phyloP scores from a whole-genome alignment of 495 filamentous ascomycete species.

The Xylaria cubensis region DNA sequence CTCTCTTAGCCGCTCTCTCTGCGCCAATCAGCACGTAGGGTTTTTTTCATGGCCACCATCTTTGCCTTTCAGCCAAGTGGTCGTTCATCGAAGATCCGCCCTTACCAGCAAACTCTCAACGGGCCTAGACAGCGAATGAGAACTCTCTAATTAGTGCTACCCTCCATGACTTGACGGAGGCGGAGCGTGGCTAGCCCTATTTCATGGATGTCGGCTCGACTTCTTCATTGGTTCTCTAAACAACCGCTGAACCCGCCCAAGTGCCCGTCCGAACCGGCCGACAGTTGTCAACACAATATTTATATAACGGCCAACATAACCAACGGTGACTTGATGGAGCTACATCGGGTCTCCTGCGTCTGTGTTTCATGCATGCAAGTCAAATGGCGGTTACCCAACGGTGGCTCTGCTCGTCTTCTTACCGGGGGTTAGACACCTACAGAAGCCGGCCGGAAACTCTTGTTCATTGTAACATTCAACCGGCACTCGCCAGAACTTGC shows the following conservation, averaged over 20 bases:
- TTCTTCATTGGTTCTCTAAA: slow-evolving; percentile 16
- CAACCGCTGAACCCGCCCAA: slow-evolving; percentile 22
- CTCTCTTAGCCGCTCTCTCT: background rate
- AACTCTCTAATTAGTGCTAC: slow-evolving; percentile 8
- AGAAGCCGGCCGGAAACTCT: slow-evolving; percentile 26
- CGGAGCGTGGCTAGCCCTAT: slow-evolving; percentile 12
- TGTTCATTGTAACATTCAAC: slow-evolving; percentile 2
- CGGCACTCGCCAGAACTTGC: slow-evolving; percentile 10
- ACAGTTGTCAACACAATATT: slow-evolving; percentile 8
- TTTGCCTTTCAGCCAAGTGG: background rate
- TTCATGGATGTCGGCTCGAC: slow-evolving; percentile 6
- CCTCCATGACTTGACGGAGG: slow-evolving; percentile 22
- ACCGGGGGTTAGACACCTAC: background rate
- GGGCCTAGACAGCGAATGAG: slow-evolving; percentile 9
- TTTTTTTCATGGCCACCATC: slow-evolving; percentile 10
- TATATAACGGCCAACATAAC: slow-evolving; percentile 19
- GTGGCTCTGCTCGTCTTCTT: slow-evolving; percentile 13
- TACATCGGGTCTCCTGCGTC: slow-evolving; percentile 25
- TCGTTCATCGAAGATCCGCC: slow-evolving; percentile 19
- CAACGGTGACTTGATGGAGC: slow-evolving; percentile 21
- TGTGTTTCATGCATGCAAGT: slow-evolving; percentile 32
- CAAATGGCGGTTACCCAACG: slow-evolving; percentile 26
- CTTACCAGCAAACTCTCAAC: slow-evolving; percentile 16
- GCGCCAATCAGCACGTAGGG: slow-evolving; percentile 19
- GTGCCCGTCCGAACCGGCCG: slow-evolving; percentile 17